A percentile compares a stretch with the other conserved stretches of the same genome.
phyloP scores from a whole-genome alignment of 2,329 filamentous ascomycete species.

The Aspergillus intermedius region DNA sequence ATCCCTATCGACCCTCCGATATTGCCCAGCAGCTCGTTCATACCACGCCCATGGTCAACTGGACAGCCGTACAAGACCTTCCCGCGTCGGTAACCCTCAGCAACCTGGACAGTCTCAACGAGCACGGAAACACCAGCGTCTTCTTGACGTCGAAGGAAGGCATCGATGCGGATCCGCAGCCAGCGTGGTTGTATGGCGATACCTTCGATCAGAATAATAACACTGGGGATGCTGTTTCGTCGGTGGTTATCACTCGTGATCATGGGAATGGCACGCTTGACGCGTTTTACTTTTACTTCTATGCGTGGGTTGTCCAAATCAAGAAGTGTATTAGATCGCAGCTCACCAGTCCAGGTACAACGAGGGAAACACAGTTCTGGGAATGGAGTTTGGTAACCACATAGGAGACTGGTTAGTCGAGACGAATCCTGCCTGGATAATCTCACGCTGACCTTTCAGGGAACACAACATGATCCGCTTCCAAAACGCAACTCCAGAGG shows the following conservation, averaged over 20 bases:
- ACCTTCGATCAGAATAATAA: slow-evolving; percentile 47
- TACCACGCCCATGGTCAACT: slow-evolving; percentile 42
- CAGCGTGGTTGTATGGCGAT: slow-evolving; percentile 48
- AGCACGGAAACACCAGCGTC: slow-evolving; percentile 39
- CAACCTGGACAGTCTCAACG: slow-evolving; percentile 45
- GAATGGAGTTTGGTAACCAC: slow-evolving; percentile 51
- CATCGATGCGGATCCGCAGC: slow-evolving; percentile 36
- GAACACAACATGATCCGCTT: slow-evolving; percentile 65
- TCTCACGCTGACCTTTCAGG: slow-evolving; percentile 28
- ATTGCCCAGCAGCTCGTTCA: slow-evolving; percentile 42
- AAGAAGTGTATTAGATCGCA: too few species aligned
- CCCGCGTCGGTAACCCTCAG: slow-evolving; percentile 39
- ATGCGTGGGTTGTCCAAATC: slow-evolving; percentile 36
- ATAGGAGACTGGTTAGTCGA: slow-evolving; percentile 53
- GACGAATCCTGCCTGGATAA: not conserved
- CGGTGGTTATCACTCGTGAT: slow-evolving; percentile 52
- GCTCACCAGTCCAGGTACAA: slow-evolving; percentile 38
- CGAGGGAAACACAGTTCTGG: slow-evolving; percentile 47
- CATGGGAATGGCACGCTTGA: slow-evolving; percentile 49
- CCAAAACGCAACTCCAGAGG: slow-evolving; percentile 46
- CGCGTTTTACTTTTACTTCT: slow-evolving; percentile 60
- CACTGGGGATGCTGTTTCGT: slow-evolving; percentile 45
- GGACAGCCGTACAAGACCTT: slow-evolving; percentile 30
- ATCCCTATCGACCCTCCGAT: slow-evolving; percentile 46
- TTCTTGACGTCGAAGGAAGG: slow-evolving; percentile 47